Evolutionary conservation across 495 filamentous ascomycete species (phyloP).

Genomic region (Penicillium cosmopolitanum): DNA sequence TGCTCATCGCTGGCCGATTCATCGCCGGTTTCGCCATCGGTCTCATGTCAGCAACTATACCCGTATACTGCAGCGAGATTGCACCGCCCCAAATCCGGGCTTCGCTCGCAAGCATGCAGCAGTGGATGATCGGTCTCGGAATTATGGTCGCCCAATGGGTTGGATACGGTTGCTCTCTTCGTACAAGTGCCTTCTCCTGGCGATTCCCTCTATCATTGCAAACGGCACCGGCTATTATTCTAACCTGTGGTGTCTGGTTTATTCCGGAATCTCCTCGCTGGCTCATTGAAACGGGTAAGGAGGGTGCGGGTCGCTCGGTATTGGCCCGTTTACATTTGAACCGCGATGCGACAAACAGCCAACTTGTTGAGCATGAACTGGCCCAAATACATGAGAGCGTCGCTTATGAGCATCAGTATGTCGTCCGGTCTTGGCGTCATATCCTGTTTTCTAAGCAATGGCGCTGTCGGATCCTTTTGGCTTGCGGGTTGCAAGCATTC

Average conservation of each 20-base stretch:
- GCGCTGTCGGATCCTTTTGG: constrained; percentile 53
- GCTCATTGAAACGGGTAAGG: constrained; percentile 55
- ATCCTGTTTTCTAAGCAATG: constrained; percentile 47
- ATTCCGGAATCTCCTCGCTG: constrained; percentile 61
- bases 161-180: constrained; percentile 56
- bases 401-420: constrained; percentile 37
- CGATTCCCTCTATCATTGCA: constrained; percentile 60
- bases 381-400: constrained; percentile 49
- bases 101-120: constrained; percentile 33
- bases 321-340: constrained; percentile 48
- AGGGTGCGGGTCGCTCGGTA: constrained; percentile 44
- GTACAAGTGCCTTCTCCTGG: constrained; percentile 54
- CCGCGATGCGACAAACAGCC: constrained; percentile 44
- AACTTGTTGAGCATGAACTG: constrained; percentile 50
- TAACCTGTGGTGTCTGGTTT: constrained; percentile 53
- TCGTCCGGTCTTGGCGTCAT: constrained; percentile 45
- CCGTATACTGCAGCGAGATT: constrained; percentile 50
- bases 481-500: constrained; percentile 56
- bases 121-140: constrained; percentile 53
- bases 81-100: constrained; percentile 31
- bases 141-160: constrained; percentile 56
- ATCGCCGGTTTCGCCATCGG: constrained; percentile 55
- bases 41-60: constrained; percentile 53
- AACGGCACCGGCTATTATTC: constrained; percentile 51
- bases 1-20: constrained; percentile 58